Conservation (phyloP, 148 eudicot genomes). For the Chenopodium berlandieri region DNA sequence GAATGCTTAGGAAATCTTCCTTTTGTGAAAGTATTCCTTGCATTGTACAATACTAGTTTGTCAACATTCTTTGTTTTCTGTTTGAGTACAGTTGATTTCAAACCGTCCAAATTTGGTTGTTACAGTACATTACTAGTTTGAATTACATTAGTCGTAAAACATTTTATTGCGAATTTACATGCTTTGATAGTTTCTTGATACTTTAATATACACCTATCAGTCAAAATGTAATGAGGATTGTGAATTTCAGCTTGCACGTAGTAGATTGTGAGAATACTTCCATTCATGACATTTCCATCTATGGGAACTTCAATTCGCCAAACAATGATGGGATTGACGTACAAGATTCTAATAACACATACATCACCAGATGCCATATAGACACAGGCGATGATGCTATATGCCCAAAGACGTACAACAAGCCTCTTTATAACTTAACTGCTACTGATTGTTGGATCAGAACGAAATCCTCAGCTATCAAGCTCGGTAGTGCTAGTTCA, state of each 20-base stretch:
- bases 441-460: conserved; percentile 87
- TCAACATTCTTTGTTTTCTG: no score
- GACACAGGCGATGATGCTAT: conserved; percentile 98
- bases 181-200: no score
- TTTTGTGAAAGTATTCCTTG: background rate
- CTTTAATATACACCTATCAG: no score
- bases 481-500: conserved; percentile 92
- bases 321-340: conserved; percentile 97
- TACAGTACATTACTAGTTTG: no score
- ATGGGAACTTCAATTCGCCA: conserved; percentile 81
- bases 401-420: conserved; percentile 78
- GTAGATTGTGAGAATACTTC: conserved; percentile 68
- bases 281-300: conserved; percentile 64
- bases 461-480: conserved; percentile 92
- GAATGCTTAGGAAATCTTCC: no score
- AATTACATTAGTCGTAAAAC: no score
- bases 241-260: conserved; percentile 72
- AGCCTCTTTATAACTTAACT: conserved; percentile 79
- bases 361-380: conserved; percentile 81
- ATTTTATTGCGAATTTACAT: no score
- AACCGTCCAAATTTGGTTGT: no score
- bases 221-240: background rate
- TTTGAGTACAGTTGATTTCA: no score
- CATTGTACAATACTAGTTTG: background rate
- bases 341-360: conserved; percentile 88